phyloP scores from a whole-genome alignment of 2,329 filamentous ascomycete genomes.

The Exophiala sideris region DNA sequence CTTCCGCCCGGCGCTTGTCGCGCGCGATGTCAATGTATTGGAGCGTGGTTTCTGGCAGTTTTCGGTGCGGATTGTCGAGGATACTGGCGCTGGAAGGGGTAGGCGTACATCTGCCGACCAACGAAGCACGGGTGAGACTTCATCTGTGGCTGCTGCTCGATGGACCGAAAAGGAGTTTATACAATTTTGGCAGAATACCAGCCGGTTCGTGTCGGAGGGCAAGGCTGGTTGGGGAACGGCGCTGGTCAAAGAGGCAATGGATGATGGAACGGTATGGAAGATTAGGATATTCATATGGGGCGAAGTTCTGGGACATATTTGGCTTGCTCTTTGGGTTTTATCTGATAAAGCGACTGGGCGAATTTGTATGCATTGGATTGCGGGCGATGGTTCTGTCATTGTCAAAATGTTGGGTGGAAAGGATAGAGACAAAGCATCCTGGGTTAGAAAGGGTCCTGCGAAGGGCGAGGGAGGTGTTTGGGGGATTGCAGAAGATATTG shows the following conservation, averaged over 20 bases:
- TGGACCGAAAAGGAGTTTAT: conserved; percentile 36
- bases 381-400: conserved; percentile 12
- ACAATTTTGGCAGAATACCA: conserved; percentile 43
- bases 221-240: conserved; percentile 47
- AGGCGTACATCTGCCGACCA: conserved; percentile 36
- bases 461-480: conserved; percentile 12
- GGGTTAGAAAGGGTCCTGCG: conserved; percentile 8
- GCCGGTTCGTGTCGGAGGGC: conserved; percentile 37
- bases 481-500: conserved; percentile 5
- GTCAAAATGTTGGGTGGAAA: conserved; percentile 23
- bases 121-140: conserved; percentile 20
- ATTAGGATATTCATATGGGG: conserved; percentile 78
- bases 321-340: conserved; percentile 60
- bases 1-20: conserved; percentile 52
- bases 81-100: background rate
- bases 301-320: conserved; percentile 67
- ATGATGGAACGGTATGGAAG: conserved; percentile 20
- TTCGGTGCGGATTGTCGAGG: conserved; percentile 51
- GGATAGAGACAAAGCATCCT: background rate
- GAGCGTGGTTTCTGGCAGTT: conserved; percentile 80
- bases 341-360: conserved; percentile 19
- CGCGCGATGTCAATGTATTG: conserved; percentile 51
- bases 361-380: conserved; percentile 21
- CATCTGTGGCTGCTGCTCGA: background rate
- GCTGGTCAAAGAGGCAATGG: conserved; percentile 35